Conservation (phyloP, 805 yeast species). For the Brettanomyces sp. region DNA sequence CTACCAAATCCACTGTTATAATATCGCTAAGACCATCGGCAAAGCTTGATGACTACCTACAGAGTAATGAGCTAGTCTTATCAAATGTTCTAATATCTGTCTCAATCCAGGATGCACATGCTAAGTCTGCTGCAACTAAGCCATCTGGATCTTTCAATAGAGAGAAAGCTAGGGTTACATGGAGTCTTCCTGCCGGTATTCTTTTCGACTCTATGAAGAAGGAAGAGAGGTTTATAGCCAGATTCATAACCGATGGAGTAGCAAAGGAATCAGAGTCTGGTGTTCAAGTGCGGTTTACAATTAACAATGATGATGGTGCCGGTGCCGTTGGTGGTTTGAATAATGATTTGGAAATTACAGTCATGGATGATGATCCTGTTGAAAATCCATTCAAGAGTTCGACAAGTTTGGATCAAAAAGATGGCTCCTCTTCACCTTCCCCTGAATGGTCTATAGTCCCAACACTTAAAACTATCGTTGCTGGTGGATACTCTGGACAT, state of each 20-base stretch:
- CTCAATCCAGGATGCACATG: conserved; percentile 51
- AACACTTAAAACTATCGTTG: conserved; percentile 35
- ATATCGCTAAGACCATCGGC: conserved; percentile 55
- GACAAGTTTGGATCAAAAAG: conserved; percentile 7
- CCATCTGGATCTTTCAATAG: conserved; percentile 89
- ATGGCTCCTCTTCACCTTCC: neutral
- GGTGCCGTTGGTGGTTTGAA: conserved; percentile 32
- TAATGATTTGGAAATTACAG: conserved; percentile 27
- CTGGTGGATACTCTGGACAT: conserved; percentile 41
- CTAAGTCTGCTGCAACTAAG: conserved; percentile 71
- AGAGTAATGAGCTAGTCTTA: conserved; percentile 32
- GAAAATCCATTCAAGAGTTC: conserved; percentile 28
- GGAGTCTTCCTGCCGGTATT: conserved; percentile 52
- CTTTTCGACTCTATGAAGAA: conserved; percentile 22
- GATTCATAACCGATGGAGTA: conserved; percentile 67
- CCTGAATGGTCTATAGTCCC: conserved; percentile 30
- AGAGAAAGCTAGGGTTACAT: conserved; percentile 77
- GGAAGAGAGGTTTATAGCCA: conserved; percentile 72
- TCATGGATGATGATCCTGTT: conserved; percentile 15
- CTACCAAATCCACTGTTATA: conserved; percentile 77
- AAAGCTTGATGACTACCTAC: conserved; percentile 26
- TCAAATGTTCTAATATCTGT: conserved; percentile 56
- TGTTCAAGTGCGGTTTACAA: conserved; percentile 56
- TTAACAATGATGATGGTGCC: conserved; percentile 34
- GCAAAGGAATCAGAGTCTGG: conserved; percentile 73